These are phyloP conservation scores for Colletotrichum tamarilloi DNA, from an alignment of 2,329 filamentous ascomycete species.

Conservation along the genomic window DNA sequence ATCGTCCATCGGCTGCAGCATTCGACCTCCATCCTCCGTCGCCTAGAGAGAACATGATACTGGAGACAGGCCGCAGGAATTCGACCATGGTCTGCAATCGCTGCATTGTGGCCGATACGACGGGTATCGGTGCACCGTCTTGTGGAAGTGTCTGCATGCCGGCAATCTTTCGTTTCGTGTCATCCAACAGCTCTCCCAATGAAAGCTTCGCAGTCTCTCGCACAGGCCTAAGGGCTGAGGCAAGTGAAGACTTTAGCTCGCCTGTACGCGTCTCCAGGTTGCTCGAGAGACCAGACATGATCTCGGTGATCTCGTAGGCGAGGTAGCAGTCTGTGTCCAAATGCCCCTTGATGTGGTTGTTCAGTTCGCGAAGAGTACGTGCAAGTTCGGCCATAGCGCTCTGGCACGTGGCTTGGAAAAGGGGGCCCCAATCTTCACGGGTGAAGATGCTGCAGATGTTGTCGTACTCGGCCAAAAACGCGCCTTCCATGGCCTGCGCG, in stretches of 20 bases:
- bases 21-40: constrained; percentile 87
- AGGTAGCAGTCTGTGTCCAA: constrained; percentile 92
- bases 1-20: constrained; percentile 61
- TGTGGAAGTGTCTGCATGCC: constrained; percentile 75
- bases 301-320: constrained; percentile 94
- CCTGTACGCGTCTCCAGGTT: constrained; percentile 85
- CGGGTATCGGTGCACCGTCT: constrained; percentile 81
- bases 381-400: constrained; percentile 83
- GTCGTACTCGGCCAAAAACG: constrained; percentile 90
- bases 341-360: constrained; percentile 88
- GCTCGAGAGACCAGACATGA: constrained; percentile 82
- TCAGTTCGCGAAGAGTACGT: constrained; percentile 87
- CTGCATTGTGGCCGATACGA: constrained; percentile 87
- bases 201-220: constrained; percentile 92
- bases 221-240: constrained; percentile 88
- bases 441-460: constrained; percentile 90
- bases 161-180: constrained; percentile 78
- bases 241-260: constrained; percentile 84
- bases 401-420: constrained; percentile 84
- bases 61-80: constrained; percentile 86
- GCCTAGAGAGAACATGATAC: constrained; percentile 90
- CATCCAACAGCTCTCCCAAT: constrained; percentile 83
- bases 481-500: constrained; percentile 85
- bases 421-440: constrained; percentile 83
- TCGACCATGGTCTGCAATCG: constrained; percentile 87